Base-by-base conservation (phyloP, 345 rosid species). In the Xanthoceras sorbifolium region DNA sequence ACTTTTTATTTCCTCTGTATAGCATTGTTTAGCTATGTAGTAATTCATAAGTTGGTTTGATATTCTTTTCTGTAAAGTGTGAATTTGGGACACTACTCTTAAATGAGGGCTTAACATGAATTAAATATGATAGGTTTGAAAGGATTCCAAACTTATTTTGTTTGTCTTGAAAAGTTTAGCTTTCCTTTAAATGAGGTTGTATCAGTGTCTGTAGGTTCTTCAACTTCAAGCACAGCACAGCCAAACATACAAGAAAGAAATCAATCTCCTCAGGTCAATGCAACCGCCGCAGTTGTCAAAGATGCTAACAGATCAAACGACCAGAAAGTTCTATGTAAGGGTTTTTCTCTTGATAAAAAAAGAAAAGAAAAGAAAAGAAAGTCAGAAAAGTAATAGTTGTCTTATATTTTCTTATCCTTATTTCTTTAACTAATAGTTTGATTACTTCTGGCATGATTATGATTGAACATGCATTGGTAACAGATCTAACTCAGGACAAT, bases 201-300 rank as follows among this genome's bases (percentile, higher is more conserved):
- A 38, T 1, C 61, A 11, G 12, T 52, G 71, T 22, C 62, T 79
- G 67, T 64, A 80, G 84, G 73, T 76, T 73, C 74, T 62, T 54
- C 69, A 18, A 55, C 5, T 25, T 64, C 10, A 55, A 65, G 67
- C 17, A n/a, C 72, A 12, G 25, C 42, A 66, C 76, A 73, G 28
- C 12, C 17, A 1, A 48, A 36, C 20, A 11, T 57, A 22, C 44
- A 42, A 55, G 80, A 64, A 59, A 50, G 46, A 63, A 67, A n/a
- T 63, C 80, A 31, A 48, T 40, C 15, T 50, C 28, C 74, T 50
- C 64, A 8, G n/a, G 10, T 64, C 50, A 67, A 38, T 71, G 78
- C 2, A 72, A 26, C 31, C 54, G 42, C 46, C 38, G 38, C 17
- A 18, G 38, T 23, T 25, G n/a, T 73, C 63, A 59, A 76, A 50